Evolutionary conservation across 768 basidiomycete species (phyloP), one percentile per base, ranked within the genome.

Genomic region (Coprinopsis cinerea): DNA sequence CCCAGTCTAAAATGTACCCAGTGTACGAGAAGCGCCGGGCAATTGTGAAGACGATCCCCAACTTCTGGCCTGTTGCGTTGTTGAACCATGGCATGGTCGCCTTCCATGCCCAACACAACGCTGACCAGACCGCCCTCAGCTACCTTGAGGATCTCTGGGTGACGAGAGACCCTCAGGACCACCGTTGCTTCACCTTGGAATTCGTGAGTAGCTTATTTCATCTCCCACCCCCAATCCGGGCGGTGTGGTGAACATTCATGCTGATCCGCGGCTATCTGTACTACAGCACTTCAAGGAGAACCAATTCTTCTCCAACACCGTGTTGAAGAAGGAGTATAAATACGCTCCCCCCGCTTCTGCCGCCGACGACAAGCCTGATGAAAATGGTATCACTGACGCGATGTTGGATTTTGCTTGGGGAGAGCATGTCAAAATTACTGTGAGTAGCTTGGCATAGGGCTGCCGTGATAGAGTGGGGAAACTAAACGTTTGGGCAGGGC

Each of bases 131-230:
- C 54, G 92, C 92, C 11, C 67, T 96, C 67, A 83, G 78, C 64
- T 89, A 85, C 64, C 72, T 94, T 51, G 85, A 90, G 61, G 90
- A 95, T 59, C 57, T 96, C 18, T 93, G 92, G 88, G 71, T 95
- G 30, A 75, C 70, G 51, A 81, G 88, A 48, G 83, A 94, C 61
- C 59, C 75, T 35, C 65, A 67, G 36, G 92, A 96, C 64, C 82
- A 83, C 49, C 72, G 93, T 58, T 85, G 83, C 61, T 95, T 84
- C 70, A 86, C 83, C 44, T 66, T 95, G 48, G 85, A 93, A 73
- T 92, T 96, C 68, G 93, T 94, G 66, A 61, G 92, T 81, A 30
- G 15, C 43, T n/a, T 20, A 47, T n/a, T n/a, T n/a, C n/a, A n/a
- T n/a, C n/a, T n/a, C n/a, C n/a, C 10, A 14, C 36, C 18, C 45